These are phyloP conservation scores for Cylindrotheca closterium DNA, from an alignment of 108 stramenopile species.

Conservation along the genomic window DNA sequence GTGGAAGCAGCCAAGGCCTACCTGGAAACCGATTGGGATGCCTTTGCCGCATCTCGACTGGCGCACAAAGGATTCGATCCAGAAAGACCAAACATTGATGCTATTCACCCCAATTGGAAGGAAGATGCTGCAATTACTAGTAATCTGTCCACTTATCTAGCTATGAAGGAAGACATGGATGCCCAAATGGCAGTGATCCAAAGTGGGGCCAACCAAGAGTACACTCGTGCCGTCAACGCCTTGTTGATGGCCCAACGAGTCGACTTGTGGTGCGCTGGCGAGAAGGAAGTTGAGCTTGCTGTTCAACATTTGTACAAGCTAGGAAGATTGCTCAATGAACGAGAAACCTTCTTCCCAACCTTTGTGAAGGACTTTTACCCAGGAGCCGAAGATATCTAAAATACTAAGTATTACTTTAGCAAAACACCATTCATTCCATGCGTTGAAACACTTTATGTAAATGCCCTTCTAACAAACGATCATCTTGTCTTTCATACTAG, in stretches of 20 bases:
- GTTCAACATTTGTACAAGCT: conserved; percentile 82
- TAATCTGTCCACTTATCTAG: conserved; percentile 55
- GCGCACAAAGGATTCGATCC: conserved; percentile 78
- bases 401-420: too few species aligned
- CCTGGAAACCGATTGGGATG: conserved; percentile 52
- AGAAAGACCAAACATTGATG: conserved; percentile 56
- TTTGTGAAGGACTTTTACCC: conserved; percentile 85
- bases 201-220: conserved; percentile 74
- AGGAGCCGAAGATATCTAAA: conserved; percentile 74
- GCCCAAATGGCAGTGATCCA: conserved; percentile 57
- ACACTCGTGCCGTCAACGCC: conserved; percentile 69
- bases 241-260: conserved; percentile 86
- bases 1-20: conserved; percentile 75
- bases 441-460: too few species aligned
- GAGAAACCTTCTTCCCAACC: conserved; percentile 70
- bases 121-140: conserved; percentile 46
- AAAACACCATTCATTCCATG: too few species aligned
- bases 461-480: background rate
- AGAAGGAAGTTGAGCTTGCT: conserved; percentile 83
- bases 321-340: conserved; percentile 72
- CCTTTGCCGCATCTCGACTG: conserved; percentile 43
- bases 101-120: conserved; percentile 62
- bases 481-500: background rate
- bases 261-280: conserved; percentile 88
- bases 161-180: conserved; percentile 56